Evolutionary conservation across 345 rosid genomes (phyloP).

Genomic region (Lepidium didymum): DNA sequence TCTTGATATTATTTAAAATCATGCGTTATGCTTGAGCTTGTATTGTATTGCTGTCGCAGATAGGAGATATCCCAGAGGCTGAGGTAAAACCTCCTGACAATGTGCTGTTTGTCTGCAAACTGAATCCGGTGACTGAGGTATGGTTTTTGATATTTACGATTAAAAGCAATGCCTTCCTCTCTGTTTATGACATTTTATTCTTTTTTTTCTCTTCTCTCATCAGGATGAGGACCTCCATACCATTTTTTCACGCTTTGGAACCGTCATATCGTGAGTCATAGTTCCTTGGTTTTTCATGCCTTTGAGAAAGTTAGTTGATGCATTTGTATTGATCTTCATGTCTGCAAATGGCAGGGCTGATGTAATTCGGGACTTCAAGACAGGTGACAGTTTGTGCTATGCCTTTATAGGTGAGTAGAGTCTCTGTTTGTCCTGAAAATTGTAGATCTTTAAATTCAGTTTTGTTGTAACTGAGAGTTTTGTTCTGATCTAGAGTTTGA

Average conservation of each 20-base stretch:
- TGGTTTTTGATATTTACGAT: constrained; percentile 26
- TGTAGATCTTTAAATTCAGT: neutral
- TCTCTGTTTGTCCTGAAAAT: neutral
- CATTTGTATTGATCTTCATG: constrained; percentile 1
- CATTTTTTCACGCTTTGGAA: constrained; percentile 94
- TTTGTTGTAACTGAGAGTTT: neutral
- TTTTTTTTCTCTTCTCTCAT: constrained; percentile 3
- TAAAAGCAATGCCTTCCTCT: neutral
- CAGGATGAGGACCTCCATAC: constrained; percentile 97
- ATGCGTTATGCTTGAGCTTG: neutral
- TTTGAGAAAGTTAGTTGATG: neutral
- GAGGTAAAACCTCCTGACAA: constrained; percentile 61
- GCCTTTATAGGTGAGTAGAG: constrained; percentile 74
- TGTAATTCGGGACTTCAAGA: constrained; percentile 82
- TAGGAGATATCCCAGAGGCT: constrained; percentile 19
- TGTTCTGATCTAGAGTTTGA: constrained; percentile 60
- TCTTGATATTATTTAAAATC: neutral
- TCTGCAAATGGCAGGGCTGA: constrained; percentile 63
- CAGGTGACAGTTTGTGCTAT: constrained; percentile 96
- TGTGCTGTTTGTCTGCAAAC: constrained; percentile 92
- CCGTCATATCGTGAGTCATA: constrained; percentile 63
- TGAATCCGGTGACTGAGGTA: constrained; percentile 97
- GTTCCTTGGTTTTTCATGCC: neutral
- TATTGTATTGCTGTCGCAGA: constrained; percentile 1
- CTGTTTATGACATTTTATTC: neutral